Evolutionary conservation across 305 asterid genomes (phyloP), one percentile per base, ranked within the genome.

Genomic region (Fraxinus ornus): DNA sequence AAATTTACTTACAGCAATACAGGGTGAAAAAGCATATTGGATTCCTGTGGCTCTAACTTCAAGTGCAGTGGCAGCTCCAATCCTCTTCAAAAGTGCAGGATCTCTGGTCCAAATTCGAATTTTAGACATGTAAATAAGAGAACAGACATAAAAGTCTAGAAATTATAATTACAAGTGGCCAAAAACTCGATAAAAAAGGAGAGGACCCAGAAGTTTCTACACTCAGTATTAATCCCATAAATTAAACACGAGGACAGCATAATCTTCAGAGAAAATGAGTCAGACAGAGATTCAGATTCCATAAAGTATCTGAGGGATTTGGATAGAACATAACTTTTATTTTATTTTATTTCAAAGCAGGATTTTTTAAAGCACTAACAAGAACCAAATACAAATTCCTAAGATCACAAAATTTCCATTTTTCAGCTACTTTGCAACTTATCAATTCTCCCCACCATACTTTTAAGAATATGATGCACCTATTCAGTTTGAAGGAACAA

Each of bases 21-120:
- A 82, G 7, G 94, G 93, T 33, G 91, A 85, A 80, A 91, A 91
- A 6, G 70, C 86, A 81, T 87, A 91, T 21, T 82, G 90, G 62
- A 91, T 88, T 79, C 93, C 94, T 6, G 93, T 91, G 5, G 93
- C 93, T 86, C 92, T 86, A 44, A 89, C 88, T 90, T 90, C 93
- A 79, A 90, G 91, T 33, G 93, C 93, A 9, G 92, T 89, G 55
- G 92, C 94, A 32, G 88, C 91, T 76, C 92, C 94, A 41, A 91
- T 91, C 83, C 85, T 85, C 86, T 89, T 91, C 78, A 87, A 87
- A 55, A 91, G 91, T 26, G 44, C 81, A 7, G 94, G 92, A 81
- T 89, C 92, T 84, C 94, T 91, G 85, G 52, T 75, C 44, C 55
- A 66, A 74, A 24, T 26, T 17, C 17, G 10, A 21, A 22, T 62